A percentile compares a stretch with the other conserved stretches of the same genome.
phyloP scores from a whole-genome alignment of 2,329 filamentous ascomycete species.

The Calonectria multiphialidica region DNA sequence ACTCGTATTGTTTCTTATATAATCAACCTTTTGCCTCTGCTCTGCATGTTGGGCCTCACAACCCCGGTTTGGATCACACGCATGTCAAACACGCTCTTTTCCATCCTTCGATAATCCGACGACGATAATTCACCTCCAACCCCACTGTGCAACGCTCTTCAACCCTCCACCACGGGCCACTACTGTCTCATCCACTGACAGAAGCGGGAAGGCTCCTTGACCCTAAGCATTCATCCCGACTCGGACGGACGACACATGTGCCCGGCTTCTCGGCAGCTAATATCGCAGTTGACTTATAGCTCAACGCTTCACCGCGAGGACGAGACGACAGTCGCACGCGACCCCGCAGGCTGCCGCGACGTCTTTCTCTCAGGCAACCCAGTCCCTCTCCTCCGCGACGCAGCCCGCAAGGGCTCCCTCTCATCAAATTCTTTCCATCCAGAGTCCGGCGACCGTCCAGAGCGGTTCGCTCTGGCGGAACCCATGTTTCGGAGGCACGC shows the following conservation, averaged over 20 bases:
- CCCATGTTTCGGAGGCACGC: conserved; percentile 79
- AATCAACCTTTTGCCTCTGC: conserved; percentile 30
- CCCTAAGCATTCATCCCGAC: conserved; percentile 41
- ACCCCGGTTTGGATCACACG: conserved; percentile 32
- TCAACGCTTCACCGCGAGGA: conserved; percentile 35
- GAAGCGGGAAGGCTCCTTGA: conserved; percentile 44
- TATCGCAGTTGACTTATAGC: conserved; percentile 44
- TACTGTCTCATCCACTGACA: conserved; percentile 41
- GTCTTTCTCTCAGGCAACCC: conserved; percentile 40
- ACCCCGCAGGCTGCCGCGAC: conserved; percentile 44
- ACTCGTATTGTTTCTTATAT: conserved; percentile 28
- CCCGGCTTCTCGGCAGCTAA: conserved; percentile 39
- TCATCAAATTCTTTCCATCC: conserved; percentile 70
- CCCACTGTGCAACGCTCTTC: conserved; percentile 30
- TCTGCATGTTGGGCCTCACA: conserved; percentile 30
- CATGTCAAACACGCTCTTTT: conserved; percentile 41
- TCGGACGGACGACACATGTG: conserved; percentile 41
- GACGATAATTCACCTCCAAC: conserved; percentile 36
- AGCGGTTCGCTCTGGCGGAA: conserved; percentile 82
- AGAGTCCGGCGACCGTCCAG: conserved; percentile 77
- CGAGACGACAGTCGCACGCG: conserved; percentile 37
- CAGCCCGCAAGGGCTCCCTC: conserved; percentile 67
- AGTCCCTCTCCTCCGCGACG: conserved; percentile 48
- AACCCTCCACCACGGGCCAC: conserved; percentile 38
- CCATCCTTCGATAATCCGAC: conserved; percentile 32